phyloP scores from a whole-genome alignment of 225 moss, liverwort and hornwort genomes.

The Sphagnum tenellum region DNA sequence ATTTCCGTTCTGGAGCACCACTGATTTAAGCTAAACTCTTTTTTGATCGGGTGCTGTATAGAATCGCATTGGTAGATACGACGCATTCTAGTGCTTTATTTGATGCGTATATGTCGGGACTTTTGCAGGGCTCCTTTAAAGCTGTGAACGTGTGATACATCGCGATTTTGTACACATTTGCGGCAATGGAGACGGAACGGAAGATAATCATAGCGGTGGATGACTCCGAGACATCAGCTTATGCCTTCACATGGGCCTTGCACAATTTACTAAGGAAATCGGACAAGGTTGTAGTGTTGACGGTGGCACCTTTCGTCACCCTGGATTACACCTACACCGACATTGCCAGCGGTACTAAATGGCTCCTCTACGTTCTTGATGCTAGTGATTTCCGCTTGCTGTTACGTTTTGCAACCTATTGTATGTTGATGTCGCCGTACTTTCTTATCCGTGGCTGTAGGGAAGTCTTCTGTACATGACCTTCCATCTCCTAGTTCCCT shows the following conservation, averaged over 20 bases:
- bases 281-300: constrained; percentile 67
- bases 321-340: constrained; percentile 40
- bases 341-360: constrained; percentile 41
- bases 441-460: too few relatives aligned
- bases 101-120: too few relatives aligned
- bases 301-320: constrained; percentile 63
- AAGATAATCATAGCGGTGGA: constrained; percentile 81
- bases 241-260: constrained; percentile 84
- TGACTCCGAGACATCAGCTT: constrained; percentile 67
- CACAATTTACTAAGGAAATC: constrained; percentile 50
- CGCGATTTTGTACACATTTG: not conserved
- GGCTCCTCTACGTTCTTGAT: not conserved
- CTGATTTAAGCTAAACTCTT: too few relatives aligned
- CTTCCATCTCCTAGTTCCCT: too few relatives aligned
- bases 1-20: too few relatives aligned
- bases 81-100: too few relatives aligned
- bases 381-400: not conserved
- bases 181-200: constrained; percentile 36
- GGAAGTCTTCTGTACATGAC: too few relatives aligned
- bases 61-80: too few relatives aligned
- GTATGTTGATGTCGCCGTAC: too few relatives aligned
- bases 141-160: too few relatives aligned
- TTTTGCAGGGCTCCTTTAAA: too few relatives aligned
- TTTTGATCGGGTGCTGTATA: too few relatives aligned
- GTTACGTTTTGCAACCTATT: not conserved